Evolutionary conservation across 768 basidiomycete genomes (phyloP).

Genomic region (Russula abietina): DNA sequence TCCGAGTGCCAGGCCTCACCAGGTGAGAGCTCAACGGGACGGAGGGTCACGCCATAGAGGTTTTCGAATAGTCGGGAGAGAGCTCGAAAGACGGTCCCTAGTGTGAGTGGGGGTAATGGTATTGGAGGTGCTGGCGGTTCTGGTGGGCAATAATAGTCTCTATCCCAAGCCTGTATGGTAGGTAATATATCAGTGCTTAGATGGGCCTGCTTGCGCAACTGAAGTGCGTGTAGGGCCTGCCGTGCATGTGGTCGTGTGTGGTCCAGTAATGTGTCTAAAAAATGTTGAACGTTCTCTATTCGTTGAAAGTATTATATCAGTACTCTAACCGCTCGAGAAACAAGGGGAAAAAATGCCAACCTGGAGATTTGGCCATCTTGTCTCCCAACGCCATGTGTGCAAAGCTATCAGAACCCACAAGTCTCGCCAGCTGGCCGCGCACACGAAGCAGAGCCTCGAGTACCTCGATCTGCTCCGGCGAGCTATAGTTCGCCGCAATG

Average conservation of each 20-base stretch:
- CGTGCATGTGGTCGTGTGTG: constrained; percentile 76
- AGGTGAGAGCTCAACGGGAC: constrained; percentile 56
- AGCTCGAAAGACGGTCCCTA: constrained; percentile 88
- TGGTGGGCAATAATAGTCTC: constrained; percentile 86
- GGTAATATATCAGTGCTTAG: constrained; percentile 53
- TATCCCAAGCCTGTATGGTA: constrained; percentile 89
- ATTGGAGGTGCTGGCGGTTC: constrained; percentile 71
- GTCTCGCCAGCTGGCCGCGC: constrained; percentile 72
- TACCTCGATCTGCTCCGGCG: constrained; percentile 64
- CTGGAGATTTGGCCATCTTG: constrained; percentile 96
- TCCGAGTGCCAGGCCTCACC: constrained; percentile 89
- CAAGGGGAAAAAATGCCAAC: constrained; percentile 36
- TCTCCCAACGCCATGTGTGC: constrained; percentile 83
- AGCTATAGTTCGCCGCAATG: constrained; percentile 73
- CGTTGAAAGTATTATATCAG: background rate
- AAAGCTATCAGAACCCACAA: constrained; percentile 83
- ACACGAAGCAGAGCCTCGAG: constrained; percentile 71
- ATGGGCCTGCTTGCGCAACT: constrained; percentile 68
- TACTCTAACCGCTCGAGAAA: background rate
- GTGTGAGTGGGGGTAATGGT: constrained; percentile 67
- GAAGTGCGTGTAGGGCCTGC: constrained; percentile 61
- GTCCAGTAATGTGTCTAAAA: constrained; percentile 73
- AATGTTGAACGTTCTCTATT: constrained; percentile 80
- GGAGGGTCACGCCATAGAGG: constrained; percentile 80
- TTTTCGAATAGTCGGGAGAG: constrained; percentile 83